phyloP scores from a whole-genome alignment of 1,284 basidiomycete species.

The Rhodotorula sp. region DNA sequence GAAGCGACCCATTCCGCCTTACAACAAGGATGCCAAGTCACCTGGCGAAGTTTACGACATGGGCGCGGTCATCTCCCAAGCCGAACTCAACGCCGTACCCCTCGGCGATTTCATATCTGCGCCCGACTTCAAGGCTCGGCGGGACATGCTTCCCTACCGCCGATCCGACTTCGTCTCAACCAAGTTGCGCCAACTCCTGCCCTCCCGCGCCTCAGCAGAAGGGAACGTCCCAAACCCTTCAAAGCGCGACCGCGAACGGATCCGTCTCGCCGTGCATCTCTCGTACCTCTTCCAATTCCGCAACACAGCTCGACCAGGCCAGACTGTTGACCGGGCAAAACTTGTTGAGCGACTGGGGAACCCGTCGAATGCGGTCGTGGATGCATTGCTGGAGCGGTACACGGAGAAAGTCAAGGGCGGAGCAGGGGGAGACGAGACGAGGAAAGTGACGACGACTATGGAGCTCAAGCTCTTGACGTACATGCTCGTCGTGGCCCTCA shows the following conservation, averaged over 20 bases:
- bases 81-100: constrained; percentile 56
- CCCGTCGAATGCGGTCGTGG: constrained; percentile 62
- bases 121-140: constrained; percentile 56
- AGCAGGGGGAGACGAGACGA: constrained; percentile 51
- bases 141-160: constrained; percentile 61
- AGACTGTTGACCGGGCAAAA: constrained; percentile 47
- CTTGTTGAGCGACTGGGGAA: constrained; percentile 56
- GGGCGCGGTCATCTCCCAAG: constrained; percentile 69
- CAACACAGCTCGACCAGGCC: constrained; percentile 48
- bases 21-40: constrained; percentile 63
- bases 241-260: constrained; percentile 19
- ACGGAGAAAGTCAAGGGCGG: constrained; percentile 58
- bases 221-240: constrained; percentile 42
- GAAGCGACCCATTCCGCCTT: constrained; percentile 67
- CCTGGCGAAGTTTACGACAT: constrained; percentile 74
- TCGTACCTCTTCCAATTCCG: constrained; percentile 71
- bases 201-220: constrained; percentile 24
- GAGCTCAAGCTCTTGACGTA: constrained; percentile 71
- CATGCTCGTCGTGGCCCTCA: constrained; percentile 74
- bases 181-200: constrained; percentile 54
- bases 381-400: constrained; percentile 74
- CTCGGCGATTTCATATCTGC: constrained; percentile 58
- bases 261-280: constrained; percentile 60
- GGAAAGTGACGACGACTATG: constrained; percentile 66
- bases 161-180: constrained; percentile 67